Evolutionary conservation across 495 filamentous ascomycete species (phyloP).

Genomic region (Xylaria telfairii): DNA sequence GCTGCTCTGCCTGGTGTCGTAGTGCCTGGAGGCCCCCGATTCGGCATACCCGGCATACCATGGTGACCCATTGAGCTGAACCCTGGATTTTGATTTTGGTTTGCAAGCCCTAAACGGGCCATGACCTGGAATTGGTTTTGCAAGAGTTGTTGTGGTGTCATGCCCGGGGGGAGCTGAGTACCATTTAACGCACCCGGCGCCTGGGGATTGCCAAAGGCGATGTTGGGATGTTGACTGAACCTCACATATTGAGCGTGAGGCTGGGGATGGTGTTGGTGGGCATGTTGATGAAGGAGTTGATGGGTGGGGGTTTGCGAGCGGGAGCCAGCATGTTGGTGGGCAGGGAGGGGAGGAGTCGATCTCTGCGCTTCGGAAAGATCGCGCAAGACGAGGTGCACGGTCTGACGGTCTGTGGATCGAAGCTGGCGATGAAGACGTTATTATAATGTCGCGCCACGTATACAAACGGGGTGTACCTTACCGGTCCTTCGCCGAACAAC

Average conservation of each 20-base stretch:
- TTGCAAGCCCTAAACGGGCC: conserved; percentile 24
- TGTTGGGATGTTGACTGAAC: conserved; percentile 25
- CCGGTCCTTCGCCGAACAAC: conserved; percentile 62
- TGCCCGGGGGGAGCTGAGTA: conserved; percentile 24
- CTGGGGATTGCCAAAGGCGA: conserved; percentile 32
- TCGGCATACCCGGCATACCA: conserved; percentile 17
- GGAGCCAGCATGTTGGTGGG: conserved; percentile 19
- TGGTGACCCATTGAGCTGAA: conserved; percentile 12
- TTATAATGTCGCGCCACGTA: conserved; percentile 5
- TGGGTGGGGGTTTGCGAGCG: conserved; percentile 22
- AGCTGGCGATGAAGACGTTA: conserved; percentile 44
- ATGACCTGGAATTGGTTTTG: conserved; percentile 32
- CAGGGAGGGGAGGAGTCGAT: conserved; percentile 26
- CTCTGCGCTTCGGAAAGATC: conserved; percentile 40
- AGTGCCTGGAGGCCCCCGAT: conserved; percentile 22
- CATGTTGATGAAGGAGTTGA: conserved; percentile 21
- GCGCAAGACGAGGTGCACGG: conserved; percentile 70
- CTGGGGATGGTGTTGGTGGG: conserved; percentile 15
- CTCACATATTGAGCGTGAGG: conserved; percentile 28
- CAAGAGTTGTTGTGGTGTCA: conserved; percentile 28
- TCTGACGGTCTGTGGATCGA: conserved; percentile 51
- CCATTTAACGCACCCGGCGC: conserved; percentile 23
- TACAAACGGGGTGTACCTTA: conserved; percentile 44
- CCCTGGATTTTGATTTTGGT: conserved; percentile 20
- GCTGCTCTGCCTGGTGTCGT: conserved; percentile 33